Conservation (phyloP, 495 filamentous ascomycete species). For the Aspergillus coremiiformis region DNA sequence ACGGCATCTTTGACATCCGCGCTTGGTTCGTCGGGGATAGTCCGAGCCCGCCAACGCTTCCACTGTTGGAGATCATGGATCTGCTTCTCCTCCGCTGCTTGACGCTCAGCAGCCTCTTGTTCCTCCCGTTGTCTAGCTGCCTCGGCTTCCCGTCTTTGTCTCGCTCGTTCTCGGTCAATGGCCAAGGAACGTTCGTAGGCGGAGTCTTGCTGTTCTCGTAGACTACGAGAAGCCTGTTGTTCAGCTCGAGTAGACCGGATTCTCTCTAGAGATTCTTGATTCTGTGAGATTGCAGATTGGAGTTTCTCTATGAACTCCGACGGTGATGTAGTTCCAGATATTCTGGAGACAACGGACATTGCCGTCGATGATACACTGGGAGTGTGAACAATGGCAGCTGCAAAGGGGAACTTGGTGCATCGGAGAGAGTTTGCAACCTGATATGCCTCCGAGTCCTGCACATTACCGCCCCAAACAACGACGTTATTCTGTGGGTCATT, state of each 20-base stretch:
- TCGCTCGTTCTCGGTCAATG: slow-evolving; percentile 73
- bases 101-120: slow-evolving; percentile 53
- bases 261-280: slow-evolving; percentile 59
- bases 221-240: slow-evolving; percentile 65
- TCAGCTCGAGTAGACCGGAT: slow-evolving; percentile 63
- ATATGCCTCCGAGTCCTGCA: slow-evolving; percentile 87
- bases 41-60: slow-evolving; percentile 70
- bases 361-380: slow-evolving; percentile 69
- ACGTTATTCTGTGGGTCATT: slow-evolving; percentile 65
- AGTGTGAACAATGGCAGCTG: slow-evolving; percentile 74
- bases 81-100: slow-evolving; percentile 52
- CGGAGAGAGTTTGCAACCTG: slow-evolving; percentile 76
- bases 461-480: slow-evolving; percentile 83
- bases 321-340: slow-evolving; percentile 60
- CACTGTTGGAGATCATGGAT: slow-evolving; percentile 59
- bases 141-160: slow-evolving; percentile 65
- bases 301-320: slow-evolving; percentile 64
- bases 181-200: slow-evolving; percentile 90
- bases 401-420: slow-evolving; percentile 86
- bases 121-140: slow-evolving; percentile 57
- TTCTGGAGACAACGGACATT: slow-evolving; percentile 78
- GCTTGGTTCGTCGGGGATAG: slow-evolving; percentile 60
- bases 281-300: slow-evolving; percentile 58
- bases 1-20: slow-evolving; percentile 58
- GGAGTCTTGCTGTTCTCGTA: slow-evolving; percentile 78